Conservation (phyloP, 164 flowering plant species). For the Stephania japonica region DNA sequence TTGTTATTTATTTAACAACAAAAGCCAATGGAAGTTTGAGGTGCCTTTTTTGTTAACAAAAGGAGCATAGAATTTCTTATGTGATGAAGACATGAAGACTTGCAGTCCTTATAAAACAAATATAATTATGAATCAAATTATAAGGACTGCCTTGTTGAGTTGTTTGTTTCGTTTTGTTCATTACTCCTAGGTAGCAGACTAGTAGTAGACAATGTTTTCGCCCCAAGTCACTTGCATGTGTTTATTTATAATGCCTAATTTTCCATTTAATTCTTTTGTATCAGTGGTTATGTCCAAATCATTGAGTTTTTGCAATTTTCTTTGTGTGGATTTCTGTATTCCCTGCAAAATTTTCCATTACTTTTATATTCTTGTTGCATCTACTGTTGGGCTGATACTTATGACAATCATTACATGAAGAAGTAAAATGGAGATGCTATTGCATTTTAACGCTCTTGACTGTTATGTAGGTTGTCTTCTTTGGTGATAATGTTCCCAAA, state of each 20-base stretch:
- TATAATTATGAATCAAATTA: no score
- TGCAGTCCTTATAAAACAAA: no score
- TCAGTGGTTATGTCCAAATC: neutral
- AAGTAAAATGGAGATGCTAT: neutral
- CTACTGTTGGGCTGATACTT: neutral
- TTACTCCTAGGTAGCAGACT: neutral
- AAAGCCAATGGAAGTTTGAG: no score
- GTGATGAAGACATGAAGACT: no score
- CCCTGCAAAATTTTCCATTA: neutral
- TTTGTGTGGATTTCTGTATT: neutral
- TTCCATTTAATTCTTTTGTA: neutral
- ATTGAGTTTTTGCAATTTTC: neutral
- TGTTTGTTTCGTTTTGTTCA: neutral
- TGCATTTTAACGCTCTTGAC: neutral
- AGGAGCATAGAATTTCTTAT: no score
- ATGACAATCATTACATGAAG: neutral
- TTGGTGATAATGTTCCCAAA: constrained; percentile 96
- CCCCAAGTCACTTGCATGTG: neutral
- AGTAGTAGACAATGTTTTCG: neutral
- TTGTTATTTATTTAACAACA: no score
- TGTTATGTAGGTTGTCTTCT: constrained; percentile 64
- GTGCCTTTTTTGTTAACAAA: no score
- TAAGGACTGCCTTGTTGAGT: neutral
- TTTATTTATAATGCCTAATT: neutral
- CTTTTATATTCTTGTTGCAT: neutral